These are phyloP conservation scores for Spinacia oleracea DNA, from an alignment of 179 eudicot species.

Conservation along the genomic window DNA sequence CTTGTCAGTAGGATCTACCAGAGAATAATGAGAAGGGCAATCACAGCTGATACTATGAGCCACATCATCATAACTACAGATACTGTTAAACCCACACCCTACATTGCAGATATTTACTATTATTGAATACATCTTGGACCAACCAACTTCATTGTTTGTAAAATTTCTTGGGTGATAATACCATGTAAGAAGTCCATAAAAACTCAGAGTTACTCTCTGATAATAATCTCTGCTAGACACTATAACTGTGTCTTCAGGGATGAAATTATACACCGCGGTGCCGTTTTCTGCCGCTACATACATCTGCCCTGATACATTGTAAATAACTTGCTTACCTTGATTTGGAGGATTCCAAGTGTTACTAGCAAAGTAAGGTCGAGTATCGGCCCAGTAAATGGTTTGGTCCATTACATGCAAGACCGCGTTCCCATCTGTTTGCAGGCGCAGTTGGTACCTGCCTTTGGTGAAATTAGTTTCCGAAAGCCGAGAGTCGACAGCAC, in stretches of 20 bases:
- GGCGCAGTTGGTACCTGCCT: slow-evolving; percentile 15
- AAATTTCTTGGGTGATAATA: slow-evolving; percentile 22
- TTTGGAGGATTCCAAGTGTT: neutral
- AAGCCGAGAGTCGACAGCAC: neutral
- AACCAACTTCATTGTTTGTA: neutral
- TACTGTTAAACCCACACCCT: slow-evolving; percentile 41
- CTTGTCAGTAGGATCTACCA: slow-evolving; percentile 29
- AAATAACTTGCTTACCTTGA: slow-evolving; percentile 2
- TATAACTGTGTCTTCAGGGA: neutral
- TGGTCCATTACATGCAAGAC: slow-evolving; percentile 16
- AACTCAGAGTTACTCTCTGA: slow-evolving; percentile 30
- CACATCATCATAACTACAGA: slow-evolving; percentile 27
- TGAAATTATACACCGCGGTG: neutral
- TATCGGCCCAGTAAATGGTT: neutral
- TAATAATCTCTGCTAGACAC: slow-evolving; percentile 5
- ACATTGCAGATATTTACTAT: slow-evolving; percentile 13
- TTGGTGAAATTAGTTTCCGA: slow-evolving; percentile 22
- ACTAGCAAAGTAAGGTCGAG: slow-evolving; percentile 2
- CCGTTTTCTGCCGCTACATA: slow-evolving; percentile 15
- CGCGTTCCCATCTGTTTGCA: slow-evolving; percentile 14
- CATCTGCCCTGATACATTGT: slow-evolving; percentile 17
- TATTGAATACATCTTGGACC: slow-evolving; percentile 19
- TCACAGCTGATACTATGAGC: slow-evolving; percentile 27
- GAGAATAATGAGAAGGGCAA: slow-evolving; percentile 33
- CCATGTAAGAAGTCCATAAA: slow-evolving; percentile 30